Conservation (phyloP, 2,329 filamentous ascomycete genomes). For the Parascedosporium putredinis region DNA sequence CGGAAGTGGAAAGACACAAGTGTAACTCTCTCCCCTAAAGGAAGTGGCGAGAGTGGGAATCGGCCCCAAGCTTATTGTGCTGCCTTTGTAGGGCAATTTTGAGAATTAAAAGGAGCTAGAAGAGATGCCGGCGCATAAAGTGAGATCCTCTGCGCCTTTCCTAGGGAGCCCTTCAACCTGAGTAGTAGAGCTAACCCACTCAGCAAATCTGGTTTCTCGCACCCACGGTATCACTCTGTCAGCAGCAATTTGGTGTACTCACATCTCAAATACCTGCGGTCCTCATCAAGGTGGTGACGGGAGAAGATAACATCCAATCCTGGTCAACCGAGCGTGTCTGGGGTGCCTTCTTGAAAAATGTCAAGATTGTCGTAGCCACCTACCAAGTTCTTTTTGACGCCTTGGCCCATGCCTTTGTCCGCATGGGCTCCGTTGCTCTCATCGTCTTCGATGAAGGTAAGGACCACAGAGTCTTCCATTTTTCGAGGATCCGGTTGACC, state of each 20-base stretch:
- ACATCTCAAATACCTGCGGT: constrained; percentile 47
- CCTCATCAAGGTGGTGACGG: constrained; percentile 52
- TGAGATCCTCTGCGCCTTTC: constrained; percentile 24
- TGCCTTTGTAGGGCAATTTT: constrained; percentile 47
- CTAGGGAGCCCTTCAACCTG: not conserved
- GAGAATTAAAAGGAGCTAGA: constrained; percentile 58
- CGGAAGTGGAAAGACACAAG: constrained; percentile 67
- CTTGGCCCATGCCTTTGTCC: constrained; percentile 63
- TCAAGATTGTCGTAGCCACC: constrained; percentile 68
- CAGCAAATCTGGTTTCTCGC: constrained; percentile 58
- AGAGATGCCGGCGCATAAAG: constrained; percentile 40
- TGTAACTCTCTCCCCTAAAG: constrained; percentile 37
- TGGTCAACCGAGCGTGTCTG: constrained; percentile 62
- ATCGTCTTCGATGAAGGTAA: constrained; percentile 77
- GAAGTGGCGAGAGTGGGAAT: not conserved
- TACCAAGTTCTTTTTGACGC: constrained; percentile 67
- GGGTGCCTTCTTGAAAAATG: constrained; percentile 53
- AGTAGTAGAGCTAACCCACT: not conserved
- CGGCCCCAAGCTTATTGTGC: constrained; percentile 1
- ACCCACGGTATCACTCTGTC: constrained; percentile 56
- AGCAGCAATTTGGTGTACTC: constrained; percentile 55
- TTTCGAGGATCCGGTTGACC: not conserved
- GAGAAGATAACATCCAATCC: constrained; percentile 57
- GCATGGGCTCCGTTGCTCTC: constrained; percentile 51
- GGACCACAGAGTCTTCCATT: constrained; percentile 7